Percentiles rank a stretch among this genome's conserved stretches.
Evolutionary conservation across 495 filamentous ascomycete species (phyloP).

Genomic region (Aspergillus campestris): DNA sequence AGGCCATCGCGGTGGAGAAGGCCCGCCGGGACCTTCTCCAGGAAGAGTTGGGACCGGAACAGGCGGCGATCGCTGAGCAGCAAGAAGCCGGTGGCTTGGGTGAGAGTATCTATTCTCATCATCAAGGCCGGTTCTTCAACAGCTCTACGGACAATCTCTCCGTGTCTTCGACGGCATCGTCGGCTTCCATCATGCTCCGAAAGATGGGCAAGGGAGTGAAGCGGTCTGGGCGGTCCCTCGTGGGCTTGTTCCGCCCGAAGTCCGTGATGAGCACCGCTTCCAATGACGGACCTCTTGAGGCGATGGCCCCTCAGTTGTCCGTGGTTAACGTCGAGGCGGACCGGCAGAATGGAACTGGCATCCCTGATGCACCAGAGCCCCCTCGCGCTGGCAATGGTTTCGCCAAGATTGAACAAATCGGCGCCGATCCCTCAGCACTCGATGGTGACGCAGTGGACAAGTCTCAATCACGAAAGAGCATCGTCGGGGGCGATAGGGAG

Average conservation of each 20-base stretch:
- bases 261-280: conserved; percentile 71
- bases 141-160: conserved; percentile 95
- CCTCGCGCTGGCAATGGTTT: conserved; percentile 71
- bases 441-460: conserved; percentile 52
- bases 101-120: conserved; percentile 78
- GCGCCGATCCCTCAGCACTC: conserved; percentile 26
- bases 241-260: conserved; percentile 92
- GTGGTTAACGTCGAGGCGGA: conserved; percentile 96
- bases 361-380: conserved; percentile 59
- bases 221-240: conserved; percentile 79
- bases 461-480: conserved; percentile 64
- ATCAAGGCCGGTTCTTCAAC: conserved; percentile 75
- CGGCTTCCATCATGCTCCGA: conserved; percentile 96
- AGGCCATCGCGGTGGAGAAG: conserved; percentile 50
- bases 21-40: conserved; percentile 62
- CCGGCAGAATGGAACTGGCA: conserved; percentile 74
- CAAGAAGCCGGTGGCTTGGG: conserved; percentile 90
- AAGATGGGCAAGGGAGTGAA: conserved; percentile 99
- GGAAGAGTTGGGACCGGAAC: conserved; percentile 72
- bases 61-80: conserved; percentile 79
- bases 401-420: conserved; percentile 64
- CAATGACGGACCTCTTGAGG: conserved; percentile 56
- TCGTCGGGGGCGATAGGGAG: conserved; percentile 84
- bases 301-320: conserved; percentile 70
- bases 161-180: conserved; percentile 95